Evolutionary conservation across 768 basidiomycete genomes (phyloP).

Genomic region (Boletus rubescentipes): DNA sequence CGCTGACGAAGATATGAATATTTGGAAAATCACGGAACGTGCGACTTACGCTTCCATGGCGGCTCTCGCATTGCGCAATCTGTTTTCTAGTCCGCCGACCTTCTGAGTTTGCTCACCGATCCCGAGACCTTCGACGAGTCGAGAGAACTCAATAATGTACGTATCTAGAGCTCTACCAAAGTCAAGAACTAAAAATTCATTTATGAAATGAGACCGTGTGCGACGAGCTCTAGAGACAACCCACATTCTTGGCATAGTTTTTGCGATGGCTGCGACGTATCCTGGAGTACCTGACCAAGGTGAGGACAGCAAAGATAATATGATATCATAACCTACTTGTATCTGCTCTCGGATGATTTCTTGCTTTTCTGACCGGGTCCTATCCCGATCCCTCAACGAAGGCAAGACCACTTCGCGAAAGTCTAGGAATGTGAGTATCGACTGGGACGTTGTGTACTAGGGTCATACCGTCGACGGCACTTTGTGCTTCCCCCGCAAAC

Average conservation of each 20-base stretch:
- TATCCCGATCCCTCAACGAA: conserved; percentile 8
- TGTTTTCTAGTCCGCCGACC: conserved; percentile 1
- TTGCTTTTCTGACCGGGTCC: conserved; percentile 8
- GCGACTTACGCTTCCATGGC: conserved; percentile 20
- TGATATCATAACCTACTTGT: neutral
- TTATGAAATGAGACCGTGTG: neutral
- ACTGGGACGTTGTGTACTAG: neutral
- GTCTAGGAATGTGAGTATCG: conserved; percentile 1
- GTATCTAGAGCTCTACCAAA: conserved; percentile 16
- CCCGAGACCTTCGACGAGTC: conserved; percentile 8
- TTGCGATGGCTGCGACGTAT: conserved; percentile 20
- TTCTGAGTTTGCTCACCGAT: conserved; percentile 2
- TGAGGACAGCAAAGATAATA: neutral
- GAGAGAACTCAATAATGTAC: conserved; percentile 17
- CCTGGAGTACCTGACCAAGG: conserved; percentile 11
- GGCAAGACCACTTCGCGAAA: conserved; percentile 19
- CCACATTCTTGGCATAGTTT: conserved; percentile 20
- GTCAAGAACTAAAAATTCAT: conserved; percentile 7
- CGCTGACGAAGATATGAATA: conserved; percentile 7
- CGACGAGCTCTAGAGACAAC: neutral
- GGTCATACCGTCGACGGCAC: conserved; percentile 14
- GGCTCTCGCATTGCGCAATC: conserved; percentile 1
- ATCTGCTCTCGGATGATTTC: conserved; percentile 19
- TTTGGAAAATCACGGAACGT: neutral
- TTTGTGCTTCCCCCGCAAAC: conserved; percentile 21